Conservation (phyloP, 129 eudicot species). For the Helianthus tuberosus region DNA sequence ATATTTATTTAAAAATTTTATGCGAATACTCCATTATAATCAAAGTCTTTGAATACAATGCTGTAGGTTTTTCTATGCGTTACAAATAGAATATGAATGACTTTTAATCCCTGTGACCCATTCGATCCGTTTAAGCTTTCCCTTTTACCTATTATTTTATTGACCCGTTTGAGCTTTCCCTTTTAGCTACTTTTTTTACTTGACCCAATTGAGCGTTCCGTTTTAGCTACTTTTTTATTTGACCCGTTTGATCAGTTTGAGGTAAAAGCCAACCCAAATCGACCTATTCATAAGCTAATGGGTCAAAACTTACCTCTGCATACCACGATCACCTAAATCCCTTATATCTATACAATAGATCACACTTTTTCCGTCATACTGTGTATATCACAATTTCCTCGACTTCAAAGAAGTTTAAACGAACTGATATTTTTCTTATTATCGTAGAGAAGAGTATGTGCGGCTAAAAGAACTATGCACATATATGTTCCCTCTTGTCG, state of each 20-base stretch:
- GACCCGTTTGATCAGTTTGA: neutral
- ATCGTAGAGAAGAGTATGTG: slow-evolving; percentile 65
- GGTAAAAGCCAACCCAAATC: neutral
- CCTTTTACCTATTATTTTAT: neutral
- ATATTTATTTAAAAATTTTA: neutral
- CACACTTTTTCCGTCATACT: neutral
- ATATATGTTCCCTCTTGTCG: slow-evolving; percentile 79
- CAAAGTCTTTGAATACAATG: neutral
- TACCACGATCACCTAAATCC: neutral
- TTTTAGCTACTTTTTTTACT: neutral
- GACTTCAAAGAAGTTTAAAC: neutral
- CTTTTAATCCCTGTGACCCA: neutral
- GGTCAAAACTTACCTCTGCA: neutral
- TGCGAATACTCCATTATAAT: too few relatives aligned
- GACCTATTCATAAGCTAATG: neutral
- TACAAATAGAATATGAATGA: neutral
- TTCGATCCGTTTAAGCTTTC: neutral
- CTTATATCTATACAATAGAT: neutral
- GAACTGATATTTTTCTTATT: slow-evolving; percentile 2
- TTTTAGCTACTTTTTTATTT: neutral
- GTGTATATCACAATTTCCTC: neutral
- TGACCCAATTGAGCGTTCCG: neutral
- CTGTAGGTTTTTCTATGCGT: neutral
- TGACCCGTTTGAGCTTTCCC: neutral
- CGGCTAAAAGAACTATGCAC: slow-evolving; percentile 69